Percentiles rank a stretch among this genome's conserved stretches.
phyloP scores from a whole-genome alignment of 2,329 filamentous ascomycete genomes.

The Scedosporium dehoogii region DNA sequence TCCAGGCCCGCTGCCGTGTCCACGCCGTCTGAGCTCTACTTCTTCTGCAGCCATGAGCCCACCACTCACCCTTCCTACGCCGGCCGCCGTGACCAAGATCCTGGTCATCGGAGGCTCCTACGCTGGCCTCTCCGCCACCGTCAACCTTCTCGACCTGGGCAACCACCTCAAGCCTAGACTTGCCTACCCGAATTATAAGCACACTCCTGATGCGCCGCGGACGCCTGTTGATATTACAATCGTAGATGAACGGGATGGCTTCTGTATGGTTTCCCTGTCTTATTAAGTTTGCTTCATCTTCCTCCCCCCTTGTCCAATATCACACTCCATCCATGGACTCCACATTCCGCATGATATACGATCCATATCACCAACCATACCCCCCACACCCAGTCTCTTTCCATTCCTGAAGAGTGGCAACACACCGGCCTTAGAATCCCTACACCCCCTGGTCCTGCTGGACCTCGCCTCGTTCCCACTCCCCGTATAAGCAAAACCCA shows the following conservation, averaged over 20 bases:
- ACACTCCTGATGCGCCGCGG: constrained; percentile 31
- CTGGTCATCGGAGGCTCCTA: constrained; percentile 65
- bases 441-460: background rate
- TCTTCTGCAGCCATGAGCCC: background rate
- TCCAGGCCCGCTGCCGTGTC: background rate
- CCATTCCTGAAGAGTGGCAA: background rate
- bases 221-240: constrained; percentile 60
- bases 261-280: constrained; percentile 43
- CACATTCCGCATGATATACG: background rate
- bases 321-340: constrained; percentile 3
- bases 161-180: constrained; percentile 43
- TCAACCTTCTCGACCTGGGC: constrained; percentile 59
- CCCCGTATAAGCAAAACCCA: background rate
- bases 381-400: background rate
- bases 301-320: background rate
- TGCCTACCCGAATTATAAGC: constrained; percentile 23
- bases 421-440: no score
- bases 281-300: no score
- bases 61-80: background rate
- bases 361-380: no score
- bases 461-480: background rate
- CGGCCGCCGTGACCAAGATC: constrained; percentile 27
- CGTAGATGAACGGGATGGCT: constrained; percentile 74
- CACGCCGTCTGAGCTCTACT: background rate
- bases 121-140: constrained; percentile 54